Percentiles rank a stretch among this genome's conserved stretches.
Conservation (phyloP, 352 stramenopile species). For the Phytopythium litorale region DNA sequence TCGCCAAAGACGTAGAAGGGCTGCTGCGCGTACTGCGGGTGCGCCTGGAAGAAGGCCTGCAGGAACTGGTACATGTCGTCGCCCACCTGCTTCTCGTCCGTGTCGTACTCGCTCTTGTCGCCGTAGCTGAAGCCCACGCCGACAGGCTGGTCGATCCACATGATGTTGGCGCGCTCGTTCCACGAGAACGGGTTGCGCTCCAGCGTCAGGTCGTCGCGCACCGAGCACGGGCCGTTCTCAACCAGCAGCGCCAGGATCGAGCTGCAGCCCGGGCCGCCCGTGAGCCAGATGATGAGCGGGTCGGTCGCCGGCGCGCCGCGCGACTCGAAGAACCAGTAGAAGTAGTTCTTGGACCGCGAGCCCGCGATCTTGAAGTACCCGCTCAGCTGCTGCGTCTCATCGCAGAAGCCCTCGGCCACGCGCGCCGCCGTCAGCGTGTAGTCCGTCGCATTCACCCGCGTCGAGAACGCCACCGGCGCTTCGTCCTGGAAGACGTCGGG, state of each 20-base stretch:
- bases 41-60: constrained; percentile 89
- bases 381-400: constrained; percentile 72
- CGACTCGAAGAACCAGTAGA: constrained; percentile 97
- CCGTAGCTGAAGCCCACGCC: constrained; percentile 95
- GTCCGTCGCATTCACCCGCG: constrained; percentile 18
- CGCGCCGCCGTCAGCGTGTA: constrained; percentile 51
- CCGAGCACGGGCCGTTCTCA: constrained; percentile 95
- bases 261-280: constrained; percentile 94
- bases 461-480: constrained; percentile 2
- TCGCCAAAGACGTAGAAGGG: constrained; percentile 95
- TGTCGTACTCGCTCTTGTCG: constrained; percentile 83
- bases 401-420: constrained; percentile 63
- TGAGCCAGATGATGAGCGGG: constrained; percentile 97
- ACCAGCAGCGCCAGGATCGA: constrained; percentile 91
- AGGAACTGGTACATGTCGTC: constrained; percentile 97
- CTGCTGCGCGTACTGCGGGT: constrained; percentile 88
- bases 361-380: constrained; percentile 84
- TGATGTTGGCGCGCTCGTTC: constrained; percentile 93
- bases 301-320: constrained; percentile 74
- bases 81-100: constrained; percentile 90
- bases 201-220: constrained; percentile 90
- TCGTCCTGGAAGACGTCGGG: constrained; percentile 2
- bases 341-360: constrained; percentile 92
- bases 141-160: constrained; percentile 96
- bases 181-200: constrained; percentile 90